Conservation (phyloP, 208 protist genomes). For the Wallacemonas sp. region DNA sequence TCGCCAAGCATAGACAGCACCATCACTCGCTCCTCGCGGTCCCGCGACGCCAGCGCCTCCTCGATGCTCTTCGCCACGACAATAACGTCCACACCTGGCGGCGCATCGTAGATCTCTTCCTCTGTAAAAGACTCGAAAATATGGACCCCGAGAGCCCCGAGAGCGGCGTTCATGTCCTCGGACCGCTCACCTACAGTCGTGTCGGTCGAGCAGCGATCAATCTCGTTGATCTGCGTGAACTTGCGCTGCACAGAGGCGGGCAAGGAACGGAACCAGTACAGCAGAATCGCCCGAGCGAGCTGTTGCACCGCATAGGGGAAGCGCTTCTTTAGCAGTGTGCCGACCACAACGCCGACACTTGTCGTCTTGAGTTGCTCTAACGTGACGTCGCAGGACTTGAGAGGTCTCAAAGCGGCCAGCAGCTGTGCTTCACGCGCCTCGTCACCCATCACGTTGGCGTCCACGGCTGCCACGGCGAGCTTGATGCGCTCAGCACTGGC, state of each 20-base stretch:
- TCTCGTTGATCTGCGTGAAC: conserved; percentile 32
- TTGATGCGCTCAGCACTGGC: conserved; percentile 11
- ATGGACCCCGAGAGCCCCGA: conserved; percentile 57
- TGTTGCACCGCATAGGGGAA: conserved; percentile 37
- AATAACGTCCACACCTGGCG: conserved; percentile 22
- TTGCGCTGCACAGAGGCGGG: conserved; percentile 33
- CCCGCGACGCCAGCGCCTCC: conserved; percentile 22
- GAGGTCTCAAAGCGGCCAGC: conserved; percentile 34
- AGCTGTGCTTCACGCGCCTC: conserved; percentile 23
- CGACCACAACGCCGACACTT: conserved; percentile 56
- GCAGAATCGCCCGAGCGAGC: conserved; percentile 59
- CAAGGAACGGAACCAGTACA: conserved; percentile 74
- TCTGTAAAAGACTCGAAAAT: conserved; percentile 66
- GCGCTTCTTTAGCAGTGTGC: conserved; percentile 35
- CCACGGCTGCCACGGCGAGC: neutral
- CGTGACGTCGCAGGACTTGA: conserved; percentile 42
- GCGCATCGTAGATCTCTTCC: conserved; percentile 58
- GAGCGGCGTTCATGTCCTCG: conserved; percentile 19
- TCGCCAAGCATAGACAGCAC: conserved; percentile 33
- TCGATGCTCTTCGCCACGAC: conserved; percentile 33
- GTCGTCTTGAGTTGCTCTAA: conserved; percentile 56
- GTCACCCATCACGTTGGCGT: conserved; percentile 1
- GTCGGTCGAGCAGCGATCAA: conserved; percentile 49
- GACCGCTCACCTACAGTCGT: conserved; percentile 29
- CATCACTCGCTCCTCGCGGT: conserved; percentile 34